Base-by-base conservation (phyloP, 495 filamentous ascomycete genomes). In the Recurvomyces mirabilis region DNA sequence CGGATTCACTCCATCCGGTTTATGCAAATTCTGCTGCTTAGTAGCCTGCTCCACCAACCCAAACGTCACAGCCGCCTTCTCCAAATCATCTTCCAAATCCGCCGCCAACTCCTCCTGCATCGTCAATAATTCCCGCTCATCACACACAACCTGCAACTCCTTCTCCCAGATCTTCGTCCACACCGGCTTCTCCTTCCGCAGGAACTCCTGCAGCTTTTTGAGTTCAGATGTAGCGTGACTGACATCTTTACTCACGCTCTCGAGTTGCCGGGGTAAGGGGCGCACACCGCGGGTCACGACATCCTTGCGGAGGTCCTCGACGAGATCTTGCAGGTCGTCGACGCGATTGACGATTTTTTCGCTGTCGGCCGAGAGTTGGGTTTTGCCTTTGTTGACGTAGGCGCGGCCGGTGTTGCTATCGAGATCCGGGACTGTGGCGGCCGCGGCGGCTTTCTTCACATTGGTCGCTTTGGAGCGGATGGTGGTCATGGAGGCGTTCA, bases 151-250 rank as follows among this genome's bases (percentile, higher is more conserved):
- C 61, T 94, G 80, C 35, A 99, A 68, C 56, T 96, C 87, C 63
- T 86, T 83, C 72, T 95, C 87, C 91, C 93, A 96, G 47, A 96
- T 91, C 71, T 94, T 94, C 19, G 83, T 93, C 86, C 91, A 99
- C 34, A 94, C 66, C 0, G 91, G 91, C 63, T 93, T 93, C 72
- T 99, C 91, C 19, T 72, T 72, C 53, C 79, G 81, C 60, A 96
- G 72, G 68, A 82, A 94, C 29, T 93, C 87, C 52, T 91, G 79
- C 78, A 96, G 84, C 68, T 86, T 88, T 76, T 87, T 94, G 31
- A 99, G 79, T 55, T 95, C 87, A 48, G 83, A 73, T 38, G 79
- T 84, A 11, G 86, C 79, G 43, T 68, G 59, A 46, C 81, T 78
- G 45, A 96, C 84, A 52, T 94, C 89, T 55, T 88, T 89, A 44